Evolutionary conservation across 805 yeast species (phyloP), one percentile per base, ranked within the genome.

Genomic region (Kuraishia molischiana): DNA sequence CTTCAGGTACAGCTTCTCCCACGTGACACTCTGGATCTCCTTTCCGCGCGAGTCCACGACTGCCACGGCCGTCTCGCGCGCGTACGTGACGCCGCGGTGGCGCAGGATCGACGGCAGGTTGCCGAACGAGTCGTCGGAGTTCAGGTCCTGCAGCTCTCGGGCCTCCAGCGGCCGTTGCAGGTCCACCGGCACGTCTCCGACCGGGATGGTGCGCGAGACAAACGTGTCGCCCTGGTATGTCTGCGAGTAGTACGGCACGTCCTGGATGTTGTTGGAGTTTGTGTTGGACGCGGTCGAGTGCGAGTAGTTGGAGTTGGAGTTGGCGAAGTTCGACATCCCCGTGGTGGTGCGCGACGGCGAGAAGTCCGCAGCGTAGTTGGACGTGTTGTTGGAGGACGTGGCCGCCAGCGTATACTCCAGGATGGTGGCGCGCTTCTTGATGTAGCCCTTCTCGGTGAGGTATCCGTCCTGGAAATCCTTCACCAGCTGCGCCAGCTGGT

Each of bases 1-100:
- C 48, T 80, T 74, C 30, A 79, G 56, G 45, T 85, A 83, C 13
- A 92, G 64, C 52, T 85, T 87, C 41, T 85, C 96, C 98, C 98
- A 92, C 1, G 90, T 67, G 11, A 90, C 81, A 1, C 82, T 62
- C 26, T 67, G 67, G 1, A 72, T 64, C 50, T 89, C 97, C 53
- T 85, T 89, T 4, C 96, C 97, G 47, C 74, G 82, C 3, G 70
- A 53, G 52, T 87, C 95, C 11, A 92, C 62, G 2, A 77, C 72
- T 33, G 79, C 59, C 30, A 90, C 67, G 0, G 97, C 96, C 8
- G 68, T 64, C 39, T 84, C 87, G 38, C 74, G 75, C 14, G 71
- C 70, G 44, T 78, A 78, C 3, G 74, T 60, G 14, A 70, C 64
- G 3, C 85, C 94, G 28, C 98, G 64, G 39, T 77, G 79, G 32